phyloP scores from a whole-genome alignment of 1,139 yeast genomes.

The Diutina catenulata region DNA sequence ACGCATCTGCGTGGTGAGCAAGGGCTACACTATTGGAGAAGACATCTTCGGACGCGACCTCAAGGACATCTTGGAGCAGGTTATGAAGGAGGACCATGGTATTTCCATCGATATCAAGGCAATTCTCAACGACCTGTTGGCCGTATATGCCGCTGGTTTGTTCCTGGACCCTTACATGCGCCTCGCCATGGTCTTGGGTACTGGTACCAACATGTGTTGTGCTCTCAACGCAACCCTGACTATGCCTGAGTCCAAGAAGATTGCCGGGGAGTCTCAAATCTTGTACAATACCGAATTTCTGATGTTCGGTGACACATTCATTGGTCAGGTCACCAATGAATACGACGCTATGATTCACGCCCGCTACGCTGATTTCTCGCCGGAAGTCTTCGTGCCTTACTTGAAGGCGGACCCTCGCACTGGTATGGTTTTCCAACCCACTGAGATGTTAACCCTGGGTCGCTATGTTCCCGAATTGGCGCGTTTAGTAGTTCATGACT shows the following conservation, averaged over 20 bases:
- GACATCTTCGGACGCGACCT: conserved; percentile 31
- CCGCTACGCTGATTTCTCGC: conserved; percentile 14
- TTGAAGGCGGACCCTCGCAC: conserved; percentile 20
- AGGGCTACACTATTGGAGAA: conserved; percentile 35
- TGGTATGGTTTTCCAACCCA: conserved; percentile 37
- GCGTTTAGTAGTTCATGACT: conserved; percentile 27
- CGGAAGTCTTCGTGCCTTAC: conserved; percentile 20
- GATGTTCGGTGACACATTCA: conserved; percentile 26
- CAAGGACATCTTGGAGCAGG: conserved; percentile 26
- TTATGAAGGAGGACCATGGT: conserved; percentile 14
- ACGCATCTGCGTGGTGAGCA: conserved; percentile 32
- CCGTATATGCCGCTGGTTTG: conserved; percentile 35
- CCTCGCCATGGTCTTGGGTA: conserved; percentile 35
- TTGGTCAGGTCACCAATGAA: conserved; percentile 19
- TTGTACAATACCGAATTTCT: conserved; percentile 31
- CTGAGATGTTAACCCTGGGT: conserved; percentile 43
- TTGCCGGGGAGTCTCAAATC: conserved; percentile 14
- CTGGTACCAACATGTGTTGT: conserved; percentile 35
- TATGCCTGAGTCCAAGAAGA: conserved; percentile 15
- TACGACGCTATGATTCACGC: conserved; percentile 27
- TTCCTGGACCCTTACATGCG: conserved; percentile 26
- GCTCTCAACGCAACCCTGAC: conserved; percentile 15
- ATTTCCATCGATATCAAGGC: conserved; percentile 21
- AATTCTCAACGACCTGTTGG: conserved; percentile 33
- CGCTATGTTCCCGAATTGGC: conserved; percentile 44